Conservation (phyloP, 352 stramenopile genomes). For the Phytophthora pisi region DNA sequence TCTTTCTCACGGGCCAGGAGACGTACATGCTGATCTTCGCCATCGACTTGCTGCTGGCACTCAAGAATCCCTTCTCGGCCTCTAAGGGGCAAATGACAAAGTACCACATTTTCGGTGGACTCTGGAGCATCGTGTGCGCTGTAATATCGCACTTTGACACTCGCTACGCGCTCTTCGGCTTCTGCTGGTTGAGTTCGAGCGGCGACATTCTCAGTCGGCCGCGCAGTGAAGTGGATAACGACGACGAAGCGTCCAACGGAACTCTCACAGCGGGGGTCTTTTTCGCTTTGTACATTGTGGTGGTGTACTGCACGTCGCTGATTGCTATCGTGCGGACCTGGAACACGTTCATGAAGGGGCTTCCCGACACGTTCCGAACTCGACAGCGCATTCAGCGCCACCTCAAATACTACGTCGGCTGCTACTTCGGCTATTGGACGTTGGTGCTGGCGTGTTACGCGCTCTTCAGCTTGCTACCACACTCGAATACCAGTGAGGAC, state of each 20-base stretch:
- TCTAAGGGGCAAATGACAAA: conserved; percentile 82
- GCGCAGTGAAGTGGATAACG: not conserved
- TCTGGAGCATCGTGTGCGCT: conserved; percentile 75
- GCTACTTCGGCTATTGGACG: conserved; percentile 88
- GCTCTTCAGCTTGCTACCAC: conserved; percentile 67
- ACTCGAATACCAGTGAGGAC: conserved; percentile 8
- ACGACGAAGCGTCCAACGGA: conserved; percentile 32
- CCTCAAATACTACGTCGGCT: conserved; percentile 89
- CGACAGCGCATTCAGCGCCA: conserved; percentile 79
- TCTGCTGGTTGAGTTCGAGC: conserved; percentile 79
- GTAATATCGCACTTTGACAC: conserved; percentile 81
- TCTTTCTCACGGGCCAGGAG: conserved; percentile 84
- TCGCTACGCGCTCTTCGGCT: conserved; percentile 77
- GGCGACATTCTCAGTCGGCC: conserved; percentile 42
- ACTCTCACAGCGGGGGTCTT: conserved; percentile 73
- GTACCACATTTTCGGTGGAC: conserved; percentile 74
- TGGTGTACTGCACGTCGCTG: conserved; percentile 81
- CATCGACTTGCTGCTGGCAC: conserved; percentile 78
- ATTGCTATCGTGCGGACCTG: conserved; percentile 77
- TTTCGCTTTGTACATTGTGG: conserved; percentile 83
- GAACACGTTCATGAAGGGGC: conserved; percentile 80
- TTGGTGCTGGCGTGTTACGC: conserved; percentile 74
- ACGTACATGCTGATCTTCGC: conserved; percentile 91
- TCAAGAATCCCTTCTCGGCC: conserved; percentile 88
- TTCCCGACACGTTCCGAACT: conserved; percentile 77